Percentiles rank a stretch among this genome's conserved stretches.
These are phyloP conservation scores for Castanea sativa DNA, from an alignment of 306 rosid species.

Conservation along the genomic window DNA sequence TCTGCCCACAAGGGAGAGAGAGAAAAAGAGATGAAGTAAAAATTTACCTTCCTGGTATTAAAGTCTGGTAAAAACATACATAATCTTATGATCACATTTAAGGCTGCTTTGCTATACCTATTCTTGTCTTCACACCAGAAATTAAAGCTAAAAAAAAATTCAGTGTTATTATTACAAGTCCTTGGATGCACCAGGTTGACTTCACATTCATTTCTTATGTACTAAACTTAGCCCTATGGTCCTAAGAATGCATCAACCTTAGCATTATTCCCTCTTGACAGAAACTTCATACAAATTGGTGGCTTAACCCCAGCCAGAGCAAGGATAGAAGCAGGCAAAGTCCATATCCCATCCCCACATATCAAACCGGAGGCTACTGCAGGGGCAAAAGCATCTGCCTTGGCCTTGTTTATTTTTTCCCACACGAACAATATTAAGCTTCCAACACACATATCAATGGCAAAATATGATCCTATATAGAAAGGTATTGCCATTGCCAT, in stretches of 20 bases:
- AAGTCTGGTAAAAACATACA: too few species aligned
- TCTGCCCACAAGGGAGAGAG: too few species aligned
- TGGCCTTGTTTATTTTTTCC: background rate
- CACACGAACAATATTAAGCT: slow-evolving; percentile 8
- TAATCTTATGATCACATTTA: too few species aligned
- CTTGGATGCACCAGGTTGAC: background rate
- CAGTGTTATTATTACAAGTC: background rate
- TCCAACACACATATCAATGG: slow-evolving; percentile 15
- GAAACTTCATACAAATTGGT: slow-evolving; percentile 14
- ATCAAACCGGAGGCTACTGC: slow-evolving; percentile 17
- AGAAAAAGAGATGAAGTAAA: too few species aligned
- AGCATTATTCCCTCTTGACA: background rate
- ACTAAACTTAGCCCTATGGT: background rate
- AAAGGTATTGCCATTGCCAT: slow-evolving; percentile 20
- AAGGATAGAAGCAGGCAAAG: slow-evolving; percentile 7
- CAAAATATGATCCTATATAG: slow-evolving; percentile 9
- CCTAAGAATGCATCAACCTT: background rate
- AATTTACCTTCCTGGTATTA: too few species aligned
- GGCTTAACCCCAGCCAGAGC: slow-evolving; percentile 13
- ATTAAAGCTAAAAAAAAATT: background rate
- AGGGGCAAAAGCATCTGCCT: background rate
- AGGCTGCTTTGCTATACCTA: too few species aligned
- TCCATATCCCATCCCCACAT: slow-evolving; percentile 13
- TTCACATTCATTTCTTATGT: background rate
- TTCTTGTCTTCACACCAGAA: too few species aligned